These are phyloP conservation scores for Citeromyces hawaiiensis DNA, from an alignment of 1,139 yeast genomes.

Conservation along the genomic window DNA sequence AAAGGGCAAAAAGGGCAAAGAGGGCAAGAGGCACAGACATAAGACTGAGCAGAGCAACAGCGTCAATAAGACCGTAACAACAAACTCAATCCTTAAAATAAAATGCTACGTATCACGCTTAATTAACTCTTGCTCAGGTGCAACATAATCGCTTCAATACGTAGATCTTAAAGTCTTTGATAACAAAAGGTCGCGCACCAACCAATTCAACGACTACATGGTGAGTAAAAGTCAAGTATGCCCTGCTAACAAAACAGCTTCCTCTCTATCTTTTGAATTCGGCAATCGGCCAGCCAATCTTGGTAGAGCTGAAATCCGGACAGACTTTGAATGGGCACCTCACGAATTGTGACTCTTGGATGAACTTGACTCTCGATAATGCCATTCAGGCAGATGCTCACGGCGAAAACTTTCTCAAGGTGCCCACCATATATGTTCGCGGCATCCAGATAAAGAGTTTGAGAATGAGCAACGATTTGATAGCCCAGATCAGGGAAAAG, in stretches of 20 bases:
- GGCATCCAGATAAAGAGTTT: constrained; percentile 71
- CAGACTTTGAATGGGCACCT: constrained; percentile 81
- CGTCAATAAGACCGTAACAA: too few species aligned
- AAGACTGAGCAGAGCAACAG: too few species aligned
- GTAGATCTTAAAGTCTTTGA: too few species aligned
- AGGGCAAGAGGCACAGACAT: too few species aligned
- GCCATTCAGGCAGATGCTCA: constrained; percentile 60
- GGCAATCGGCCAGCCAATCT: constrained; percentile 78
- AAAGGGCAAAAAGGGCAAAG: too few species aligned
- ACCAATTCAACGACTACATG: background rate
- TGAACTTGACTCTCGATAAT: constrained; percentile 65
- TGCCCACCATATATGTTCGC: constrained; percentile 71
- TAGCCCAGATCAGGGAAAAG: constrained; percentile 73
- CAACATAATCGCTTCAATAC: too few species aligned
- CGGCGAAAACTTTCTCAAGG: constrained; percentile 53
- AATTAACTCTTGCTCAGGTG: too few species aligned
- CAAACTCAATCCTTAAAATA: too few species aligned
- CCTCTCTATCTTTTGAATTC: constrained; percentile 86
- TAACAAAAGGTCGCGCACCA: background rate
- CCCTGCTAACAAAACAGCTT: constrained; percentile 24
- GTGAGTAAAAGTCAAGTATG: background rate
- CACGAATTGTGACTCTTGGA: constrained; percentile 86
- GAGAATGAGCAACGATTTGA: constrained; percentile 48
- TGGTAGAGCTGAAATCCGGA: constrained; percentile 87
- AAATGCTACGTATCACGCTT: too few species aligned